Base-by-base conservation (phyloP, 768 basidiomycete species). In the Gloeostereum incarnatum region DNA sequence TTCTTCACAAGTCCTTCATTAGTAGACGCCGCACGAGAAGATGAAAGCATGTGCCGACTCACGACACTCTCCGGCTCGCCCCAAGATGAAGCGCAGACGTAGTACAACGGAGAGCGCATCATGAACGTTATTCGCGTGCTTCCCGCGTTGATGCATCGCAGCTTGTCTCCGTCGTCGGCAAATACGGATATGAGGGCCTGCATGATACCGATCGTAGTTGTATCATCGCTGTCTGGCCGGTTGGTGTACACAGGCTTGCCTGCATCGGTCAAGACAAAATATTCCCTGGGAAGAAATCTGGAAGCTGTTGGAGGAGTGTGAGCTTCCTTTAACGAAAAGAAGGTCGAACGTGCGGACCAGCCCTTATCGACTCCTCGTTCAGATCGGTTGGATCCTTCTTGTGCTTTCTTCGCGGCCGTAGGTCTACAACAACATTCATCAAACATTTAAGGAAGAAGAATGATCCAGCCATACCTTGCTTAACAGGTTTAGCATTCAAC, bases 151-250 rank as follows among this genome's bases (percentile, higher is more conserved):
- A 97, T 87, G 41, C 74, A 89, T 21, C 90, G 73, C 23, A 81
- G 48, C 56, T 81, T 90, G 61, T 99, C 96, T 11, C 78, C 75
- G 32, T 93, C 87, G 50, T 96, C 93, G 5, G 92, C 73, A 57
- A 94, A 97, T 36, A 99, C 89, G 11, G 93, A 97, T 29, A 99
- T 81, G 1, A 99, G 69, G 2, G 96, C 93, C 56, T 97, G 94
- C 61, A 93, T 90, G 32, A 98, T 77, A 22, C 90, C 96, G 50
- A 94, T 83, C 13, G 78, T 76, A 5, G 84, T 81, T 8, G 89
- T 79, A 36, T 80, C 75, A 39, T 72, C 73, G 31, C 64, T 66
- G 31, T 66, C 66, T 32, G 76, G 65, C 29, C 68, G 71, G 50
- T 75, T 78, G 30, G 78, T 69, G 52, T 87, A 99, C 8, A 99